Evolutionary conservation across 2,329 filamentous ascomycete species (phyloP).

Genomic region (Hirsutella rhossiliensis): DNA sequence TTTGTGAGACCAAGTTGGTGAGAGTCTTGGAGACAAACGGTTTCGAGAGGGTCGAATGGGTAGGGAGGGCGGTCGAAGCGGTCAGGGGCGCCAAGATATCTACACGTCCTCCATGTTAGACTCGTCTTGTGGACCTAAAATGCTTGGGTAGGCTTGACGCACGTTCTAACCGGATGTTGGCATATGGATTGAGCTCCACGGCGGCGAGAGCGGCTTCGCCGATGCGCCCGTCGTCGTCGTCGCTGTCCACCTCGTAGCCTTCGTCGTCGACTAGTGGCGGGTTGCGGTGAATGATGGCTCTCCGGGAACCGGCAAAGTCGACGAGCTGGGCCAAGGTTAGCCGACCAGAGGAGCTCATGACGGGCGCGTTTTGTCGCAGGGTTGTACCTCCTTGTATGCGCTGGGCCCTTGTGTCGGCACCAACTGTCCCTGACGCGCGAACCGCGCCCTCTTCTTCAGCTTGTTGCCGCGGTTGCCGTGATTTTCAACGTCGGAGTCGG

Average conservation of each 20-base stretch:
- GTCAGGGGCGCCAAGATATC: conserved; percentile 66
- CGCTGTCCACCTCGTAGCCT: conserved; percentile 63
- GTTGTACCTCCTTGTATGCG: conserved; percentile 57
- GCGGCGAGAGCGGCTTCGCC: conserved; percentile 49
- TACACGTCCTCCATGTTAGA: neutral
- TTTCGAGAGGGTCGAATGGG: conserved; percentile 61
- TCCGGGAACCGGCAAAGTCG: conserved; percentile 60
- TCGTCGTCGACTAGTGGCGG: conserved; percentile 64
- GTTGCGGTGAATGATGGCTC: conserved; percentile 64
- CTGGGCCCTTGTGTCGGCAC: conserved; percentile 53
- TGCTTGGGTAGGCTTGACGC: conserved; percentile 16
- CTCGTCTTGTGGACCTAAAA: neutral
- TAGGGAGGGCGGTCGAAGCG: conserved; percentile 59
- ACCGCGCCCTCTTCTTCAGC: conserved; percentile 62
- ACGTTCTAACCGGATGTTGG: conserved; percentile 61
- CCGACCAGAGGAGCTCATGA: conserved; percentile 1
- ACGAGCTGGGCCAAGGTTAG: conserved; percentile 38
- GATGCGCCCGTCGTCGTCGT: conserved; percentile 54
- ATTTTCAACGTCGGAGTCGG: conserved; percentile 58
- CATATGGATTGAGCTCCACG: conserved; percentile 64
- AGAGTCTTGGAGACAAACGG: conserved; percentile 66
- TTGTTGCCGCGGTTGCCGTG: conserved; percentile 69
- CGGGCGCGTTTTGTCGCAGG: conserved; percentile 1
- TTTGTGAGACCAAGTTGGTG: conserved; percentile 57
- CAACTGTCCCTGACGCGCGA: conserved; percentile 58